These are phyloP conservation scores for Leishmania major DNA, from an alignment of 208 protist species.

Conservation along the genomic window DNA sequence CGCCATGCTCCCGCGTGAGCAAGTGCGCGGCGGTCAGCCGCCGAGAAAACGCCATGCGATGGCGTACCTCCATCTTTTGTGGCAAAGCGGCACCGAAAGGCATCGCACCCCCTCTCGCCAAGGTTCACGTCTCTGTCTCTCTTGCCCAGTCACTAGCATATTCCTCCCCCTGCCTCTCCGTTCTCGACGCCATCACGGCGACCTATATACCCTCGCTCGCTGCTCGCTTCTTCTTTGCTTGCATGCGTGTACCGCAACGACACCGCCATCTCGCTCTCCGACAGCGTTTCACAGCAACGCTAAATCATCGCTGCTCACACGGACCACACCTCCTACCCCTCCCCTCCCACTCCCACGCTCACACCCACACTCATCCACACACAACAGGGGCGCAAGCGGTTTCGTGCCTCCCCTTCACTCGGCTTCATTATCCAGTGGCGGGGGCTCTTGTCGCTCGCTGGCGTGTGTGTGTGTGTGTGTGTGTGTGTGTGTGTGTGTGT, in stretches of 20 bases:
- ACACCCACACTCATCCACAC: neutral
- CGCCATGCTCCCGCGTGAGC: neutral
- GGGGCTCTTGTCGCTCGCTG: neutral
- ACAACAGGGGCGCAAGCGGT: neutral
- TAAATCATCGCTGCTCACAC: neutral
- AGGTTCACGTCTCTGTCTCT: neutral
- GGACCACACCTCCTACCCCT: neutral
- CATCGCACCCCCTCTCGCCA: too few relatives aligned
- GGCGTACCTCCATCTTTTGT: neutral
- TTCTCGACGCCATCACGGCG: too few relatives aligned
- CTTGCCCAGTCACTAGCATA: neutral
- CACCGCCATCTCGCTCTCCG: neutral
- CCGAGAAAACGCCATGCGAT: neutral
- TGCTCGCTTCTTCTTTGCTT: neutral
- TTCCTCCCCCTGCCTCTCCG: neutral
- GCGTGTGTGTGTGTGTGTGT: neutral
- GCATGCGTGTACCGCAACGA: neutral
- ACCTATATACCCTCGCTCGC: neutral
- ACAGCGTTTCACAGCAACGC: neutral
- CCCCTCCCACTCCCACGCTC: neutral
- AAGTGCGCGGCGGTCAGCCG: neutral
- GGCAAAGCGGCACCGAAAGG: too few relatives aligned
- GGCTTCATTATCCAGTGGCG: neutral
- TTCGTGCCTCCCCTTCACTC: neutral
- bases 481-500: constrained; percentile 1